Percentiles rank a stretch among this genome's conserved stretches.
phyloP scores from a whole-genome alignment of 805 yeast genomes.

The Priceomyces haplophilus region DNA sequence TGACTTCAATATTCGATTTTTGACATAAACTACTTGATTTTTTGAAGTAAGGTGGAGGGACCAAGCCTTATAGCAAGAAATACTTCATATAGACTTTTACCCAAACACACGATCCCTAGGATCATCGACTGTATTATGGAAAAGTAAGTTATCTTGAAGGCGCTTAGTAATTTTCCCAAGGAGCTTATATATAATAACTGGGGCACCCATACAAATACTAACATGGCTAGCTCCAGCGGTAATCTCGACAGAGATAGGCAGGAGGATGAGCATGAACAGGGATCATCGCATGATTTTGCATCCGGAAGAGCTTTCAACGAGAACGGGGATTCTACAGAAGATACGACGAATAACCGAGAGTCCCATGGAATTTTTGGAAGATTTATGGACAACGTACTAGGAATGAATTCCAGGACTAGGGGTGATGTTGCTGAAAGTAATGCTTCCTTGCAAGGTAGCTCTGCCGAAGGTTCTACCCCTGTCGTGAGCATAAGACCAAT shows the following conservation, averaged over 20 bases:
- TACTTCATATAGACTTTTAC: background rate
- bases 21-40: too few species aligned
- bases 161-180: background rate
- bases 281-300: too few species aligned
- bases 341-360: slow-evolving; percentile 3
- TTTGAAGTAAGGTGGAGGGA: background rate
- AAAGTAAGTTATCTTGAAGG: background rate
- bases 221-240: background rate
- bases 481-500: background rate
- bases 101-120: background rate
- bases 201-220: background rate
- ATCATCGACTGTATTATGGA: background rate
- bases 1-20: too few species aligned
- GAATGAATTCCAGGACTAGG: slow-evolving; percentile 7
- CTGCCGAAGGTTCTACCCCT: too few species aligned
- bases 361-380: slow-evolving; percentile 21
- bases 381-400: slow-evolving; percentile 21
- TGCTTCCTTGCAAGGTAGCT: background rate
- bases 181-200: background rate
- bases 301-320: background rate
- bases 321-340: background rate
- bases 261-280: background rate
- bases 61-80: background rate
- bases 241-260: background rate
- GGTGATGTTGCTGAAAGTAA: background rate